Evolutionary conservation across 2,329 filamentous ascomycete species (phyloP).

Genomic region (Paracorniculantispora psalliotae): DNA sequence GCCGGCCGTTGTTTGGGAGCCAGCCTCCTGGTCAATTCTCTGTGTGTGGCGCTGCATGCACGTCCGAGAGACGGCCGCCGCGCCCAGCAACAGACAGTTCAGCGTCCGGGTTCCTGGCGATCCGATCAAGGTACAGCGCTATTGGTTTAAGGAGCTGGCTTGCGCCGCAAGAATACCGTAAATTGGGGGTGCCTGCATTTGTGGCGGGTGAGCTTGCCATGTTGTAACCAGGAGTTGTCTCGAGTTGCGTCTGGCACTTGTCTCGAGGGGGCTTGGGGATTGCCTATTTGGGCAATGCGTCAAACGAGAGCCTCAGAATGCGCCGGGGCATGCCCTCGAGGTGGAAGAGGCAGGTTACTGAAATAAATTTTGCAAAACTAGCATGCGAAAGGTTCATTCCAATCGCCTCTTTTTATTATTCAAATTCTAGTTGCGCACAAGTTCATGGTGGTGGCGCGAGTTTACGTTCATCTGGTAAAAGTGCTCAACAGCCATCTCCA

Average conservation of each 20-base stretch:
- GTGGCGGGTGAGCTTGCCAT: background rate
- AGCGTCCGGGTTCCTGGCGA: constrained; percentile 3
- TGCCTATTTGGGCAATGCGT: constrained; percentile 15
- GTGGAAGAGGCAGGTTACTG: background rate
- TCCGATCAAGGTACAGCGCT: constrained; percentile 4
- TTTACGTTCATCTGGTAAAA: background rate
- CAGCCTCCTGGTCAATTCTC: background rate
- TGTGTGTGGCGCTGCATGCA: background rate
- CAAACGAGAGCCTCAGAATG: constrained; percentile 11
- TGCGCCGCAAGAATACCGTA: background rate
- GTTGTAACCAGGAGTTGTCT: constrained; percentile 33
- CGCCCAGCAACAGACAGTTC: too few relatives aligned
- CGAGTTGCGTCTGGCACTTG: constrained; percentile 26
- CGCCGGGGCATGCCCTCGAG: background rate
- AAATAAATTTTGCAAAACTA: background rate
- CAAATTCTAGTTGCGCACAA: background rate
- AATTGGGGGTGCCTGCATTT: background rate
- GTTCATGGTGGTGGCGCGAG: background rate
- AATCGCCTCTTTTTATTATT: too few relatives aligned
- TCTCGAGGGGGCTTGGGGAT: constrained; percentile 16
- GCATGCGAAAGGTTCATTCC: background rate
- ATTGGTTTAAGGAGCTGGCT: background rate
- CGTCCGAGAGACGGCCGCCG: too few relatives aligned
- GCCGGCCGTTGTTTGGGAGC: background rate
- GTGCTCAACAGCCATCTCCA: background rate